Percentiles rank a stretch among this genome's conserved stretches.
Conservation (phyloP, 140 eudicot genomes). For the Oenanthe javanica region DNA sequence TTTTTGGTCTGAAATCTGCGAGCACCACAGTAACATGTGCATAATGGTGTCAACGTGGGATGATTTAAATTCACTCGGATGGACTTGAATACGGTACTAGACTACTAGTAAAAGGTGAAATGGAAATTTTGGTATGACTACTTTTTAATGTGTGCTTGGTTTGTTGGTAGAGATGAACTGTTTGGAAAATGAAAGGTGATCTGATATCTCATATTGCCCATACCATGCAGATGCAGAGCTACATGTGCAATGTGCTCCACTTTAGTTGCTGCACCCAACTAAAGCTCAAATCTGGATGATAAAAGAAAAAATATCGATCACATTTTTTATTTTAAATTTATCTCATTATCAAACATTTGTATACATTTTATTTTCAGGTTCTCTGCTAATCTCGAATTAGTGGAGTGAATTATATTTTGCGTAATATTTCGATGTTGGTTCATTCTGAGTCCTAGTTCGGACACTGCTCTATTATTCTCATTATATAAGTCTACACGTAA, state of each 20-base stretch:
- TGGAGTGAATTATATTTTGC: too few species aligned
- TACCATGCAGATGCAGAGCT: background rate
- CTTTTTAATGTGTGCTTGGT: background rate
- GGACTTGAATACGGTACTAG: background rate
- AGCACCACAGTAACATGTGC: background rate
- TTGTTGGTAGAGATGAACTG: background rate
- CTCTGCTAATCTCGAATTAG: too few species aligned
- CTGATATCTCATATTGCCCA: conserved; percentile 5
- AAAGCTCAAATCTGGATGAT: too few species aligned
- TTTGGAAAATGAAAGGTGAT: conserved; percentile 11
- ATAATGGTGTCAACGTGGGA: background rate
- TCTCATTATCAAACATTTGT: too few species aligned
- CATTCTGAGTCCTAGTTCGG: too few species aligned
- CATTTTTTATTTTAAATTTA: too few species aligned
- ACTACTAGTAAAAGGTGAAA: background rate
- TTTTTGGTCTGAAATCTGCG: background rate
- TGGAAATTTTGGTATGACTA: background rate
- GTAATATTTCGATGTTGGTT: too few species aligned
- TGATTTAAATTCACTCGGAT: background rate
- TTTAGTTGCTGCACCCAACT: background rate
- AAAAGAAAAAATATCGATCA: too few species aligned
- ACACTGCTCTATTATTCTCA: too few species aligned
- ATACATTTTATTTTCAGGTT: too few species aligned
- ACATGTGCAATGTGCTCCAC: background rate
- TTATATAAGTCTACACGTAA: too few species aligned